phyloP scores from a whole-genome alignment of 2,329 filamentous ascomycete species.

The Trichoderma sp. region DNA sequence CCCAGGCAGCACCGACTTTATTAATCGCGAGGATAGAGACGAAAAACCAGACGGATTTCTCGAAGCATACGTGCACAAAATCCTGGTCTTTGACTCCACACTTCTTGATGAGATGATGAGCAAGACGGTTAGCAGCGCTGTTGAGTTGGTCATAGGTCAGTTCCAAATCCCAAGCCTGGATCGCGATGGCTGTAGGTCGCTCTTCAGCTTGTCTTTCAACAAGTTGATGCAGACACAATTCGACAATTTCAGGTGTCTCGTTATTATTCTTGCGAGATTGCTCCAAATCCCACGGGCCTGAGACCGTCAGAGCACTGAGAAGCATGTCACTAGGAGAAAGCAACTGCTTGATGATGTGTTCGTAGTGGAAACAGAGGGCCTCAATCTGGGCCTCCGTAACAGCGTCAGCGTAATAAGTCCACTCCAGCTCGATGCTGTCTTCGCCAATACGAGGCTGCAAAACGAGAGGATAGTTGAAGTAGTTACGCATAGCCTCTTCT shows the following conservation, averaged over 20 bases:
- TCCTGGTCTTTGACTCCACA: constrained; percentile 20
- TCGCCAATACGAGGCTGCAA: constrained; percentile 26
- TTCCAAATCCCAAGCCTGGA: constrained; percentile 30
- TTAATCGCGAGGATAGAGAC: constrained; percentile 32
- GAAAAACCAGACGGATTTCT: constrained; percentile 36
- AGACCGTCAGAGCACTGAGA: constrained; percentile 6
- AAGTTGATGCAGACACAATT: constrained; percentile 27
- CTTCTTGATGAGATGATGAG: constrained; percentile 21
- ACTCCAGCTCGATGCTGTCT: constrained; percentile 25
- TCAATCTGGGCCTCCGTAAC: constrained; percentile 23
- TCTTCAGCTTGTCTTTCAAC: constrained; percentile 23
- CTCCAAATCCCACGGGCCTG: constrained; percentile 21
- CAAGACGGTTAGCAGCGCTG: constrained; percentile 22
- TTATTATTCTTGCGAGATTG: constrained; percentile 13
- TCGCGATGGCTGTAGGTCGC: constrained; percentile 16
- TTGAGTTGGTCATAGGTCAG: constrained; percentile 24
- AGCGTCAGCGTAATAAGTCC: constrained; percentile 28
- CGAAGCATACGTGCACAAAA: constrained; percentile 37
- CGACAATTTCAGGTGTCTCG: constrained; percentile 21
- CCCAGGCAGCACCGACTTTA: constrained; percentile 32
- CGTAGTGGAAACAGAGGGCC: constrained; percentile 29
- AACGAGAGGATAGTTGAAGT: constrained; percentile 32
- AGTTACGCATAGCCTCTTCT: constrained; percentile 29
- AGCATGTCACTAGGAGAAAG: constrained; percentile 15
- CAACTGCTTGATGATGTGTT: constrained; percentile 29